Evolutionary conservation across 345 rosid species (phyloP).

Genomic region (Trapa bicornis): DNA sequence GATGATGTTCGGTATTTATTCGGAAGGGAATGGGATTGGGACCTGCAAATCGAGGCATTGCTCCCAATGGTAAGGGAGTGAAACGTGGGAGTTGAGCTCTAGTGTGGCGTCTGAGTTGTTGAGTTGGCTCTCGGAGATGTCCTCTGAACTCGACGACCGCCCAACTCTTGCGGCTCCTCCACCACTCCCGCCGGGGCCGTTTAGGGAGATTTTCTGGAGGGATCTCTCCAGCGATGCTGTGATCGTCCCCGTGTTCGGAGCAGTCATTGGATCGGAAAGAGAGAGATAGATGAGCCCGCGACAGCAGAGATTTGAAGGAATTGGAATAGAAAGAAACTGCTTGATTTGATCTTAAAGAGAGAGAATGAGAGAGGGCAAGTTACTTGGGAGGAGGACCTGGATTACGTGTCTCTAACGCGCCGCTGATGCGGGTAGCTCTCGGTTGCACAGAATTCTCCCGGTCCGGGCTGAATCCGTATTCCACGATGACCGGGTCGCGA

Average conservation of each 20-base stretch:
- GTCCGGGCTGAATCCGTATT: background rate
- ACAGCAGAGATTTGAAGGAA: background rate
- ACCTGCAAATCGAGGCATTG: constrained; percentile 93
- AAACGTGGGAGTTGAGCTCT: constrained; percentile 61
- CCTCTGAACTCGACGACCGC: constrained; percentile 37
- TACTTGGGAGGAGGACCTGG: too few relatives aligned
- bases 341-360: background rate
- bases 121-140: constrained; percentile 12
- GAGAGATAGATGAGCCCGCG: background rate
- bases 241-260: constrained; percentile 52
- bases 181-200: constrained; percentile 13
- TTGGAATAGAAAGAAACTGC: background rate
- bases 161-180: constrained; percentile 14
- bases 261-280: constrained; percentile 28
- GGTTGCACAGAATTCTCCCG: background rate
- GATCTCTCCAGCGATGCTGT: constrained; percentile 63
- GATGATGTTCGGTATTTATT: background rate
- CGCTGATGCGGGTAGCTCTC: background rate
- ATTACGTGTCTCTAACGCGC: background rate
- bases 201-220: constrained; percentile 60
- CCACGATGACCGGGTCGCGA: too few relatives aligned
- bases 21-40: background rate
- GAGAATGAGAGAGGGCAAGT: background rate
- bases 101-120: constrained; percentile 32
- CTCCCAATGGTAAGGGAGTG: constrained; percentile 77